Evolutionary conservation across 805 yeast genomes (phyloP), one percentile per base, ranked within the genome.

Genomic region (Priceomyces medius): DNA sequence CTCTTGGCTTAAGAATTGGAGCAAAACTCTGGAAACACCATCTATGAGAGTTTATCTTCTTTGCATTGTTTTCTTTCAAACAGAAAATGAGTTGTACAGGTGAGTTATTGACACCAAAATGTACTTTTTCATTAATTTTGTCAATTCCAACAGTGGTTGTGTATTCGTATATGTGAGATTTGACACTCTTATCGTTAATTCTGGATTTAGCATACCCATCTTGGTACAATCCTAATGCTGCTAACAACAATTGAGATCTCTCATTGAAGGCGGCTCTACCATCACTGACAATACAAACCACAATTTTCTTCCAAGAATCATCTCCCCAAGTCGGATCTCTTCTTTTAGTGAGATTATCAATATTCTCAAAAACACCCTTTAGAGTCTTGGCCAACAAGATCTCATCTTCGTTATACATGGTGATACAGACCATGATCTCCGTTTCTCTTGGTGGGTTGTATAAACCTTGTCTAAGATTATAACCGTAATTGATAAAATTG

Each of bases 1-100:
- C 85, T 38, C 81, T 81, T 3, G 99, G 98, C 39, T 85, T 74
- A 40, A 91, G 66, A 21, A 85, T 73, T 24, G 90, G 86, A 10
- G 89, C 87, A 68, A 91, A 88, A 2, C 96, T 95, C 62, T 91
- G 93, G 64, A 91, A 82, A 21, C 95, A 89, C 99, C 99, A 91
- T 53, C 97, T 77, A 65, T 91, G 99, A 3, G 97, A 88, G 63
- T 91, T 91, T 61, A 91, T 91, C 57, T 91, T 91, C 58, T 85
- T 82, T 50, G 85, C 81, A 61, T 91, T 91, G 56, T 82, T 80
- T 56, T 91, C 98, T 58, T 91, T 91, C 54, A 91, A 67, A 54
- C 97, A 91, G 61, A 90, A 90, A 19, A 91, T 61, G 64, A 93
- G 69, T 62, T 91, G 98, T 8, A 89, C 84, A 0, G 99, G 99